Percentiles rank a stretch among this genome's conserved stretches.
These are phyloP conservation scores for Ogataea trehaloabstinens DNA, from an alignment of 805 yeast species.

Conservation along the genomic window DNA sequence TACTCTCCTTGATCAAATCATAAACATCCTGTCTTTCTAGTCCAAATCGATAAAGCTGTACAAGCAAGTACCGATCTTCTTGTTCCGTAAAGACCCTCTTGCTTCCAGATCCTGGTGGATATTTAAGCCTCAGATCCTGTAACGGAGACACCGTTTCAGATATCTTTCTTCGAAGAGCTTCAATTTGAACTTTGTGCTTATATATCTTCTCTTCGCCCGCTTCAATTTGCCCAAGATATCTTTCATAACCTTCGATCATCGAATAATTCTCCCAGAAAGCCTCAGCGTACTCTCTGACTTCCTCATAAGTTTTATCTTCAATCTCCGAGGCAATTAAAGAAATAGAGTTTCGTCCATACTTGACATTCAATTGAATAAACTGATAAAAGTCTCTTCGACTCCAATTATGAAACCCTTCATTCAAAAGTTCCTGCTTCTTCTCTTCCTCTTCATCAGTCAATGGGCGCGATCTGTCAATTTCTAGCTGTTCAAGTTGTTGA, in stretches of 20 bases:
- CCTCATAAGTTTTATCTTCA: constrained; percentile 77
- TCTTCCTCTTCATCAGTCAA: constrained; percentile 79
- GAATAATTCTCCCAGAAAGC: constrained; percentile 79
- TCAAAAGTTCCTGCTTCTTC: constrained; percentile 55
- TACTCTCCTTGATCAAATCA: constrained; percentile 73
- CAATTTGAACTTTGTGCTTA: constrained; percentile 67
- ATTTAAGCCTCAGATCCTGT: constrained; percentile 68
- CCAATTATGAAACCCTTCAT: constrained; percentile 79
- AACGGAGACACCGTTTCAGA: constrained; percentile 66
- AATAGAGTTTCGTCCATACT: constrained; percentile 77
- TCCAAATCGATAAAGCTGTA: constrained; percentile 79
- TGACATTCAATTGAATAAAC: constrained; percentile 69
- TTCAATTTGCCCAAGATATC: constrained; percentile 76
- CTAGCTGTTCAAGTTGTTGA: constrained; percentile 56
- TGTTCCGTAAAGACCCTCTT: constrained; percentile 77
- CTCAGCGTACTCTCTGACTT: constrained; percentile 71
- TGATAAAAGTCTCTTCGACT: constrained; percentile 83
- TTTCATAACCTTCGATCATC: constrained; percentile 86
- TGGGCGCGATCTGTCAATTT: constrained; percentile 74
- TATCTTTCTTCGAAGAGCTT: constrained; percentile 72
- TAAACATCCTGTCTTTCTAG: constrained; percentile 74
- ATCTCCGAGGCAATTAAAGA: constrained; percentile 72
- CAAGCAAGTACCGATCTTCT: constrained; percentile 84
- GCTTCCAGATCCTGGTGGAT: constrained; percentile 58
- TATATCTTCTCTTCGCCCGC: constrained; percentile 82